A percentile compares a stretch with the other conserved stretches of the same genome.
phyloP scores from a whole-genome alignment of 2,329 filamentous ascomycete species.

The Penicillium sp. region DNA sequence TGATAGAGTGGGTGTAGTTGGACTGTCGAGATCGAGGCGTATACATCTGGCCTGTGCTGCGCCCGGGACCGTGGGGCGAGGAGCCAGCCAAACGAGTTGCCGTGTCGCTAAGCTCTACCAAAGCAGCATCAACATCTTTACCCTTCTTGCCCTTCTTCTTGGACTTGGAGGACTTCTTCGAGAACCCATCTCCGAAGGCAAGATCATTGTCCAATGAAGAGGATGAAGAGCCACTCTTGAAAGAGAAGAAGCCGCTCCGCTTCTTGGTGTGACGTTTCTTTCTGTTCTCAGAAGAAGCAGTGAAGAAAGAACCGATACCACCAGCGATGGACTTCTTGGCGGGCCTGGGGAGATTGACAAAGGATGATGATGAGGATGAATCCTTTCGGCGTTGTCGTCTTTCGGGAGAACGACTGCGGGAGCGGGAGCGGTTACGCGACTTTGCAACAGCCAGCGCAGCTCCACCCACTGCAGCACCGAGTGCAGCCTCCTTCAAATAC shows the following conservation, averaged over 20 bases:
- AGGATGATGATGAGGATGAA: conserved; percentile 59
- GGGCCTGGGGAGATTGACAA: conserved; percentile 65
- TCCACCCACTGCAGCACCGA: conserved; percentile 40
- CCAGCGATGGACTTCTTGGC: conserved; percentile 51
- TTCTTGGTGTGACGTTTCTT: conserved; percentile 50
- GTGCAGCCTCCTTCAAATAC: conserved; percentile 34
- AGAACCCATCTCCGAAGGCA: conserved; percentile 63
- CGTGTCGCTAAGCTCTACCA: conserved; percentile 50
- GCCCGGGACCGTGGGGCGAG: conserved; percentile 33
- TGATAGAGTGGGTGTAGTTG: conserved; percentile 31
- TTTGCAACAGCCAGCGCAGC: conserved; percentile 30
- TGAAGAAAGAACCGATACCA: conserved; percentile 64
- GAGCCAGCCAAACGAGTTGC: conserved; percentile 49
- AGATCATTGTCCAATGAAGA: conserved; percentile 68
- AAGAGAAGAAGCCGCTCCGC: conserved; percentile 55
- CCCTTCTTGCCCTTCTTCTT: conserved; percentile 31
- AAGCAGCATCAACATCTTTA: conserved; percentile 46
- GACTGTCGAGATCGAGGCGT: conserved; percentile 30
- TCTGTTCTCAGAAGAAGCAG: conserved; percentile 57
- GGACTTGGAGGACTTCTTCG: conserved; percentile 41
- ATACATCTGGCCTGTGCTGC: conserved; percentile 38
- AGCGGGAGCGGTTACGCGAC: conserved; percentile 27
- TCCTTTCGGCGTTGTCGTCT: conserved; percentile 34
- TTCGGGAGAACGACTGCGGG: conserved; percentile 40
- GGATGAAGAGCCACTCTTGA: conserved; percentile 61